Evolutionary conservation across 805 yeast genomes (phyloP), one percentile per base, ranked within the genome.

Genomic region (Priceomyces haplophilus): DNA sequence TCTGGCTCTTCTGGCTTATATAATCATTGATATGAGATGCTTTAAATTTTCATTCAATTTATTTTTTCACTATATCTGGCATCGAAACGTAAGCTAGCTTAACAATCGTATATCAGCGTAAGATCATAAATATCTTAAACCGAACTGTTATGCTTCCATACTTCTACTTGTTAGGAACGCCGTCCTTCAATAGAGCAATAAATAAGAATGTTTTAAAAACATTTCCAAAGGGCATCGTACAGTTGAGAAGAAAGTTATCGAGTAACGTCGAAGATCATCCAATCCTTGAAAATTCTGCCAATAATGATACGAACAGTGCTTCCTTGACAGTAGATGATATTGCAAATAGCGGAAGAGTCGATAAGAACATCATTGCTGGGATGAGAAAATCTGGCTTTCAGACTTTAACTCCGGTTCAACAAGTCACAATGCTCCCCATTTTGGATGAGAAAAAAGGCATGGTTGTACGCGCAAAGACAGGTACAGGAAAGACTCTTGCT

Each of bases 401-500:
- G 5, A 67, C 71, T 10, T 69, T 86, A 51, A 85, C 93, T 1
- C 77, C 82, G 3, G 91, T 85, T 21, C 95, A 86, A 59, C 75
- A 77, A 44, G 68, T 73, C 50, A 70, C 89, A 10, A 72, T 85
- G 35, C 67, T 73, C 37, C 84, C 86, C 17, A 72, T 79, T 33
- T 64, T 85, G 31, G 55, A 67, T 12, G 67, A 70, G 31, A 67
- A 74, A n/a, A 65, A 69, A 24, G 90, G 91, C 50, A 71, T 88
- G 34, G 88, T 89, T 17, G 89, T 88, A 30, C 75, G 95, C 55
- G 97, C 97, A 20, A 88, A 88, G 61, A 89, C 97, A 3, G 97
- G 97, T 60, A 89, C 97, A 2, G 97, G 97, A 56, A 89, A 89
- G 62, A 89, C 97, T 0, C 79, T 86, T 48, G 95, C 97, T 0